A percentile compares a stretch with the other conserved stretches of the same genome.
Conservation (phyloP, 2,329 filamentous ascomycete genomes). For the Beauveria sp. region DNA sequence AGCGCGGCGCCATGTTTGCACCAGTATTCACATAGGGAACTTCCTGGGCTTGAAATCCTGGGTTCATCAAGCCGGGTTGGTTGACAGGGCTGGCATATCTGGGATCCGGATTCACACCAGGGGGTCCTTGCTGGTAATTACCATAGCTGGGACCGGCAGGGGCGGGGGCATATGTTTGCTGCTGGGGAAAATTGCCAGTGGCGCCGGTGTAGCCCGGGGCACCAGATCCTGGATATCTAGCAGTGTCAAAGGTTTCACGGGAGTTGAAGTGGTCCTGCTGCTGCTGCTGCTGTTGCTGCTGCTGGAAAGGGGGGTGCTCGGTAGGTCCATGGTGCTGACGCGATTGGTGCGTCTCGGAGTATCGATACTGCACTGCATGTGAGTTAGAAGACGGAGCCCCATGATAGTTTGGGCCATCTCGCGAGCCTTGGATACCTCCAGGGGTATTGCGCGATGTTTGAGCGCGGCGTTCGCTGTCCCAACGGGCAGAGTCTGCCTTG, state of each 20-base stretch:
- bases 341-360: constrained; percentile 43
- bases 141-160: constrained; percentile 23
- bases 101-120: constrained; percentile 24
- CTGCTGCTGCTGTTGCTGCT: constrained; percentile 20
- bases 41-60: constrained; percentile 25
- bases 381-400: constrained; percentile 51
- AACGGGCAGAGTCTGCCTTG: constrained; percentile 53
- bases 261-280: constrained; percentile 26
- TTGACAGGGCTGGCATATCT: constrained; percentile 23
- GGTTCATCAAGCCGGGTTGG: constrained; percentile 23
- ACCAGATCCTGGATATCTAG: constrained; percentile 44
- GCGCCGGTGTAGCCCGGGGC: constrained; percentile 42
- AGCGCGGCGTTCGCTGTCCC: constrained; percentile 52
- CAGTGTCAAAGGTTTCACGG: constrained; percentile 35
- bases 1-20: constrained; percentile 25
- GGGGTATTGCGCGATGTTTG: constrained; percentile 44
- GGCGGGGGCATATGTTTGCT: constrained; percentile 21
- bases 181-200: constrained; percentile 25
- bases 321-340: constrained; percentile 43
- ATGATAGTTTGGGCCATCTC: constrained; percentile 38
- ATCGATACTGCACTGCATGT: constrained; percentile 48
- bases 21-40: constrained; percentile 28
- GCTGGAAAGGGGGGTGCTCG: constrained; percentile 23
- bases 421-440: constrained; percentile 52
- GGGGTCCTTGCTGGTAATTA: constrained; percentile 18